Percentiles rank a stretch among this genome's conserved stretches.
phyloP scores from a whole-genome alignment of 805 yeast species.

The Zygoascus bituminiphila region DNA sequence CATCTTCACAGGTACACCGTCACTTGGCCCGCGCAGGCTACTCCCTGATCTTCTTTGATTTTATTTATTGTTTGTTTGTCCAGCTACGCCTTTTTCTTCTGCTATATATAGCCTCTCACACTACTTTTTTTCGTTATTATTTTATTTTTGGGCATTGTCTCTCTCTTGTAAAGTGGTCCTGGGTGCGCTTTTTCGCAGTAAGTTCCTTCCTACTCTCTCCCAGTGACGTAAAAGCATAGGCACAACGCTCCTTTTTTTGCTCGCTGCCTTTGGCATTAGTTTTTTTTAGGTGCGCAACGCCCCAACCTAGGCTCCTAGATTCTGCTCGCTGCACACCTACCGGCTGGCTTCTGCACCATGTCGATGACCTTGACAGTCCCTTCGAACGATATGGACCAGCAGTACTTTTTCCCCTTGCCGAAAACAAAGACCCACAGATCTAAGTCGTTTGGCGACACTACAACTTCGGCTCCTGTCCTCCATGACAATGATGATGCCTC shows the following conservation, averaged over 20 bases:
- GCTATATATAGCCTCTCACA: neutral
- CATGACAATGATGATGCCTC: neutral
- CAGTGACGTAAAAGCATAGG: neutral
- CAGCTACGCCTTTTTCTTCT: neutral
- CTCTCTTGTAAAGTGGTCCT: no score
- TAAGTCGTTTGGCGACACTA: neutral
- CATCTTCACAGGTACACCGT: neutral
- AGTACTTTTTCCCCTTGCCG: slow-evolving; percentile 12
- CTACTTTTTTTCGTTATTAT: no score
- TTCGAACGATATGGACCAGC: slow-evolving; percentile 3
- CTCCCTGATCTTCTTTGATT: neutral
- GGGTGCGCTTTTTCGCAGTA: no score
- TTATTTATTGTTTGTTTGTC: neutral
- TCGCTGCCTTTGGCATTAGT: neutral
- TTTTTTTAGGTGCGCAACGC: neutral
- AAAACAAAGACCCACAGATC: neutral
- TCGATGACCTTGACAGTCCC: neutral
- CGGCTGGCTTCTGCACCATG: neutral
- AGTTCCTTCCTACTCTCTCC: no score
- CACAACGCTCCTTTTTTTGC: neutral
- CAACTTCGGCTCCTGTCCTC: neutral
- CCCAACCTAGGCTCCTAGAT: neutral
- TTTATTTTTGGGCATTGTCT: no score
- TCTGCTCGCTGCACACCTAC: neutral
- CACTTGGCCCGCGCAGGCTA: neutral